phyloP scores from a whole-genome alignment of 1,139 yeast genomes.

The Taphrina populina region DNA sequence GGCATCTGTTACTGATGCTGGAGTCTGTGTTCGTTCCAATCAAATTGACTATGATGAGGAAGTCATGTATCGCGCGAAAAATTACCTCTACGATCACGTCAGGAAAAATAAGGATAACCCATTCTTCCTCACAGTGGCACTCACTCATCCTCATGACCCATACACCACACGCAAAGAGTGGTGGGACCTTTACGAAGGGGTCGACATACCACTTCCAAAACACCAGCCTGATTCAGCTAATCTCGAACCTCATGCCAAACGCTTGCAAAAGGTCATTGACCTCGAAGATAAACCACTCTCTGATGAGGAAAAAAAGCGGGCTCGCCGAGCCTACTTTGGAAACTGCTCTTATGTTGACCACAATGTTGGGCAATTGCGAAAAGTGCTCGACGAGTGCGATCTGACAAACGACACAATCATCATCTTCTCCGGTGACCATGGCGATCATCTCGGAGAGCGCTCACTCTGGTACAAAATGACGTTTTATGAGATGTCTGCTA shows the following conservation, averaged over 20 bases:
- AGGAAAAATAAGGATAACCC: slow-evolving; percentile 24
- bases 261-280: slow-evolving; percentile 29
- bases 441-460: slow-evolving; percentile 31
- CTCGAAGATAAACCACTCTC: slow-evolving; percentile 25
- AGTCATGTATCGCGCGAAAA: slow-evolving; percentile 33
- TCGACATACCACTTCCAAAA: slow-evolving; percentile 27
- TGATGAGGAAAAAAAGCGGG: slow-evolving; percentile 29
- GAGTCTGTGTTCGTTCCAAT: slow-evolving; percentile 33
- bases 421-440: slow-evolving; percentile 34
- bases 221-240: slow-evolving; percentile 19
- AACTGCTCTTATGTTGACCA: slow-evolving; percentile 33
- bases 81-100: slow-evolving; percentile 27
- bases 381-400: slow-evolving; percentile 30
- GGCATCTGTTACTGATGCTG: slow-evolving; percentile 34
- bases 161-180: slow-evolving; percentile 32
- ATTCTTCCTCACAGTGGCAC: slow-evolving; percentile 30
- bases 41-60: slow-evolving; percentile 32
- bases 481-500: slow-evolving; percentile 31
- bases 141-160: slow-evolving; percentile 32
- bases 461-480: slow-evolving; percentile 34
- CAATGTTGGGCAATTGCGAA: slow-evolving; percentile 27
- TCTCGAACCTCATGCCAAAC: slow-evolving; percentile 32
- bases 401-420: slow-evolving; percentile 31
- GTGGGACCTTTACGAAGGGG: slow-evolving; percentile 33
- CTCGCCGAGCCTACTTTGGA: slow-evolving; percentile 33